A percentile compares a stretch with the other conserved stretches of the same genome.
phyloP scores from a whole-genome alignment of 2,329 filamentous ascomycete genomes.

The Fusarium zealandicum region DNA sequence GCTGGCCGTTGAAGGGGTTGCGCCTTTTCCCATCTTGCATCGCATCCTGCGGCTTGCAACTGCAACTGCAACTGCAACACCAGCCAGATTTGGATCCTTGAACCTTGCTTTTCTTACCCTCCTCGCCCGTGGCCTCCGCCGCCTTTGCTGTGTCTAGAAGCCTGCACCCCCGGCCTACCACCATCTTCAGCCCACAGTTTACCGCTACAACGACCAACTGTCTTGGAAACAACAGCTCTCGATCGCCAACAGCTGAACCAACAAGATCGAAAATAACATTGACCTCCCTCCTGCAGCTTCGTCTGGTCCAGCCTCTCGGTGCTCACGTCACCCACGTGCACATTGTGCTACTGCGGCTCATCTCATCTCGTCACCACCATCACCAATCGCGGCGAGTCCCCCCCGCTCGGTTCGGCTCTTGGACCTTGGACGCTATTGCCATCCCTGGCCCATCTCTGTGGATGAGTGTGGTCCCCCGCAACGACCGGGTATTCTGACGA shows the following conservation, averaged over 20 bases:
- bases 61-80: slow-evolving; percentile 23
- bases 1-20: slow-evolving; percentile 12
- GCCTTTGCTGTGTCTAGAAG: background rate
- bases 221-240: background rate
- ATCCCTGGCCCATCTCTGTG: slow-evolving; percentile 23
- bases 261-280: slow-evolving; percentile 4
- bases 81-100: slow-evolving; percentile 9
- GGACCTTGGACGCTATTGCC: slow-evolving; percentile 27
- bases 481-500: slow-evolving; percentile 20
- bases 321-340: slow-evolving; percentile 36
- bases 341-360: slow-evolving; percentile 35
- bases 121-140: slow-evolving; percentile 10
- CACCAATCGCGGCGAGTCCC: slow-evolving; percentile 37
- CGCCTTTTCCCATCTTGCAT: slow-evolving; percentile 31
- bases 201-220: slow-evolving; percentile 2
- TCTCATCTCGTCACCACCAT: slow-evolving; percentile 35
- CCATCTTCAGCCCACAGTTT: slow-evolving; percentile 1
- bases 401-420: slow-evolving; percentile 39
- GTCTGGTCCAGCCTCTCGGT: slow-evolving; percentile 18
- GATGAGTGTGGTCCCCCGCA: slow-evolving; percentile 26
- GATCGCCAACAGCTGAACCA: slow-evolving; percentile 11
- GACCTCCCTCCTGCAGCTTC: background rate
- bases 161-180: slow-evolving; percentile 1
- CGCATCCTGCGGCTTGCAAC: slow-evolving; percentile 33
- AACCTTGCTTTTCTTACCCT: slow-evolving; percentile 14